Base-by-base conservation (phyloP, 352 stramenopile genomes). In the Paralagenidium karlingii region DNA sequence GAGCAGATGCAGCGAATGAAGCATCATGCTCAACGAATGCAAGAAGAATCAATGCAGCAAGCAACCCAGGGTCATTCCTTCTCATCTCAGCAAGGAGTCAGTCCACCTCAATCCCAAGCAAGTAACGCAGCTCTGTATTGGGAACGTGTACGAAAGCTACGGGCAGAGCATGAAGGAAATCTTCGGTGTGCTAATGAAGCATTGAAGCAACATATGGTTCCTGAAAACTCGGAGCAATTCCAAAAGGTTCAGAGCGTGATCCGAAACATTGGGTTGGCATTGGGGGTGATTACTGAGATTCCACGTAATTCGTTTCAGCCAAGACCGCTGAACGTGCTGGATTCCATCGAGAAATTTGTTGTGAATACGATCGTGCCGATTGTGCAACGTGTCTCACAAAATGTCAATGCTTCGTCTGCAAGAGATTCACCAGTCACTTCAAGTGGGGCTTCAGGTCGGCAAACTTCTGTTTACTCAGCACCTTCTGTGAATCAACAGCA, bases 321-420 rank as follows among this genome's bases (percentile, higher is more conserved):
- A 11, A 58, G 73, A 8, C 67, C 77, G 8, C 53, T 82, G 16
- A 63, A 86, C 24, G 65, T 88, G 24, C 46, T 92, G 8, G 59
- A 61, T 16, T 82, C 78, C 8, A 89, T 92, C 24, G 78, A 92
- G 40, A 58, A 59, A 15, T 92, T 92, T 24, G 82, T 92, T 27
- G 56, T 77, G 31, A 75, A 63, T 33, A 85, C 73, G 3, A 71
- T 92, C 19, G 47, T 80, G 21, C 75, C 78, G 13, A 87, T 92
- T 25, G 70, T 87, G 3, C 58, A 57, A 16, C 82, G 83, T 40
- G 65, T 87, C 3, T 38, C 38, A 22, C 36, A 45, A 40, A 34
- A 46, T 28, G 13, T 16, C 10, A 45, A 45, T 5, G 36, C 9
- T 18, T 8, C 8, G 4, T 40, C 16, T 2, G 16, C 39, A 19